Percentiles rank a stretch among this genome's conserved stretches.
phyloP scores from a whole-genome alignment of 106 monocot species.

The Agapanthus africanus region DNA sequence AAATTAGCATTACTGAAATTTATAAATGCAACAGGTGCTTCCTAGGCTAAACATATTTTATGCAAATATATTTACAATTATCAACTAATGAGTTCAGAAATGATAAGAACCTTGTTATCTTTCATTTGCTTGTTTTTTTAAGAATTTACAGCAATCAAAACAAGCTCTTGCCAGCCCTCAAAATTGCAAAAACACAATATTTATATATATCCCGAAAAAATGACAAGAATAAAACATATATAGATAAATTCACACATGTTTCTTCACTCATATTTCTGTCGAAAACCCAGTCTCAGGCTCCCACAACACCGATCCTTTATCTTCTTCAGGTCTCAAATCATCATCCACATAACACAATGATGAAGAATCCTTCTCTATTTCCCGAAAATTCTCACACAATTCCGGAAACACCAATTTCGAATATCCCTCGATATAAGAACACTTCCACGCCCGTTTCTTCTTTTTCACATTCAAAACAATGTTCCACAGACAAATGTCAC shows the following conservation, averaged over 20 bases:
- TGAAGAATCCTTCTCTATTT: neutral
- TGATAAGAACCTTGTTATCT: neutral
- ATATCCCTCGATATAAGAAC: constrained; percentile 33
- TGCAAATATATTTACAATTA: too few species aligned
- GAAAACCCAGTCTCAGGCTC: neutral
- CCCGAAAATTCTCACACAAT: neutral
- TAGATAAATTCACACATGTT: neutral
- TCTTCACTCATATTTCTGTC: neutral
- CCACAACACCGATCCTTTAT: neutral
- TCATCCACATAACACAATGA: neutral
- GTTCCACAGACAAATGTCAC: constrained; percentile 47
- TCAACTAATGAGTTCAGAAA: too few species aligned
- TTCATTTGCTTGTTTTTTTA: neutral
- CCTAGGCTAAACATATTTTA: neutral
- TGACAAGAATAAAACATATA: neutral
- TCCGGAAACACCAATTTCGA: constrained; percentile 42
- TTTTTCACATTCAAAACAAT: constrained; percentile 25
- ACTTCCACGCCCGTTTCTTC: constrained; percentile 34
- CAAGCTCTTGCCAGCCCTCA: neutral
- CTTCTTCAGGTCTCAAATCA: neutral
- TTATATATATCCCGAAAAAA: neutral
- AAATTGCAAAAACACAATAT: neutral
- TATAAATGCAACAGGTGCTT: too few species aligned
- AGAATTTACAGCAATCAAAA: neutral
- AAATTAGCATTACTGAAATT: too few species aligned